Base-by-base conservation (phyloP, 2,329 filamentous ascomycete genomes). In the Talaromyces islandicus region DNA sequence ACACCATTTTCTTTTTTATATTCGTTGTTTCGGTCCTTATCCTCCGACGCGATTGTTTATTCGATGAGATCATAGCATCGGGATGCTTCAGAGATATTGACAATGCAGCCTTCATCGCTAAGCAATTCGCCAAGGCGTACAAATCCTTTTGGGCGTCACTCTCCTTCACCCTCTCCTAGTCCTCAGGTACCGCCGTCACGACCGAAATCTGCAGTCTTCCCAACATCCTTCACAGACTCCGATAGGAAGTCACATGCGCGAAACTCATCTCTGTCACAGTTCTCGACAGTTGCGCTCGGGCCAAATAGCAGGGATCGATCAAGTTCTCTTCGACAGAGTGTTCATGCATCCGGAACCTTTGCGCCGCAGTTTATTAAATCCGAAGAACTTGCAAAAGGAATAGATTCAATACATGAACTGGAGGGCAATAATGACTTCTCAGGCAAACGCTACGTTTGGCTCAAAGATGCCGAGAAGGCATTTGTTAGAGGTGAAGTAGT, bases 371-470 rank as follows among this genome's bases (percentile, higher is more conserved):
- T 99, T 75, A 97, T 99, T 77, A 94, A 93, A 74, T 85, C 87
- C 0, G 92, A 96, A 65, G 90, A 92, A 65, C 79, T 90, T 74
- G 83, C 86, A 66, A 80, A 80, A 56, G 78, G 78, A 1, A 78
- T 80, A 30, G 82, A 85, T 62, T 75, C 78, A 62, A 80, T 86
- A 30, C 79, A 81, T 21, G 89, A 91, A 19, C 92, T 97, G 62
- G 95, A 99, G 76, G 94, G 94, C 64, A 93, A 97, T 71, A 97
- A 97, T 73, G 94, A 99, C 81, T 97, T 99, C 75, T 99, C 94
- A 0, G 95, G 94, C 60, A 97, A 95, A 79, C 86, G 94, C 79
- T 99, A 97, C 80, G 92, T 99, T 65, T 99, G 94, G 95, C 81
- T 99, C 71, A 90, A 89, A 75, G 92, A 99, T 76, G 82, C 90